Conservation (phyloP, 495 filamentous ascomycete species). For the Neurospora tetraspora region DNA sequence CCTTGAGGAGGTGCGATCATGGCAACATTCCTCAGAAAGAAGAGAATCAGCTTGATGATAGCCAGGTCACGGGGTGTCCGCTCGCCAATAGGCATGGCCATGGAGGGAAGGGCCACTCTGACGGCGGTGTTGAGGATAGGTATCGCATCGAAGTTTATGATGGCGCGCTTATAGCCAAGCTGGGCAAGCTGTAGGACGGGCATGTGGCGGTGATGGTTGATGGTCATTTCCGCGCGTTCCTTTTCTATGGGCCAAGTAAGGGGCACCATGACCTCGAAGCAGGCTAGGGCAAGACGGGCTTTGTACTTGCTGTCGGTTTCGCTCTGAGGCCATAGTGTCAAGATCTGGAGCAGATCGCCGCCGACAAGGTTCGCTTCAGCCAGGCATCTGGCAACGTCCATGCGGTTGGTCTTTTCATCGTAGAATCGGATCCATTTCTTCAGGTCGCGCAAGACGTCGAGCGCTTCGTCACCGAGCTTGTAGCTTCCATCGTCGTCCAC, state of each 20-base stretch:
- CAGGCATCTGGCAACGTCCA: conserved; percentile 90
- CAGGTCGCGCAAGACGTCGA: conserved; percentile 84
- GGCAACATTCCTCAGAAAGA: conserved; percentile 78
- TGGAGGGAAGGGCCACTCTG: conserved; percentile 74
- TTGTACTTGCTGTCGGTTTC: conserved; percentile 66
- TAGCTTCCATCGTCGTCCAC: conserved; percentile 68
- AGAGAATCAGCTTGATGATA: conserved; percentile 85
- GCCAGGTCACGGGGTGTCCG: conserved; percentile 74
- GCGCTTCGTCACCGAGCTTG: conserved; percentile 82
- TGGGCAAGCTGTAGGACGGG: conserved; percentile 84
- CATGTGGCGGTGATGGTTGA: conserved; percentile 85
- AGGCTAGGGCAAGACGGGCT: conserved; percentile 61
- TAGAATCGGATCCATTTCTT: conserved; percentile 90
- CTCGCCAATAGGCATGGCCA: conserved; percentile 69
- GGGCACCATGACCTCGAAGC: conserved; percentile 85
- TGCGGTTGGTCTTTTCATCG: conserved; percentile 86
- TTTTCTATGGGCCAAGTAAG: conserved; percentile 91
- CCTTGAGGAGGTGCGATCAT: conserved; percentile 63
- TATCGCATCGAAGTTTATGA: conserved; percentile 70
- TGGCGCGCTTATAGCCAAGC: conserved; percentile 75
- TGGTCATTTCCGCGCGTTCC: conserved; percentile 64
- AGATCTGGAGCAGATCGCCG: conserved; percentile 81
- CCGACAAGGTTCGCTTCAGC: conserved; percentile 88
- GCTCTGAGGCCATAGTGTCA: conserved; percentile 66
- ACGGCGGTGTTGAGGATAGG: conserved; percentile 69